Evolutionary conservation across 768 basidiomycete species (phyloP).

Genomic region (Amanita rimosa): DNA sequence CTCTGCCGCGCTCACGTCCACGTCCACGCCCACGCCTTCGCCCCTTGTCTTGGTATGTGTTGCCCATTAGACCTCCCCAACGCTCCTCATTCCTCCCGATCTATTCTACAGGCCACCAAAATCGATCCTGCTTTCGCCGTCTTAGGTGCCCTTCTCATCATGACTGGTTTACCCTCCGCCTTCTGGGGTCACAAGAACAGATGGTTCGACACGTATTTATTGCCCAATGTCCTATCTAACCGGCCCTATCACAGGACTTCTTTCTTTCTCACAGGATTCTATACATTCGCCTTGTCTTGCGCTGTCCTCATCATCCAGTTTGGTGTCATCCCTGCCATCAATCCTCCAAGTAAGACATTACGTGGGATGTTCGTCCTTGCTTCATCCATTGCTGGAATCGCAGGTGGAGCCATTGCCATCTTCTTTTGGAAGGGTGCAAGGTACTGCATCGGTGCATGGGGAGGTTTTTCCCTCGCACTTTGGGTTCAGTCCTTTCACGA

Average conservation of each 20-base stretch:
- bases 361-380: slow-evolving; percentile 89
- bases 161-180: slow-evolving; percentile 83
- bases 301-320: slow-evolving; percentile 81
- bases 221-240: slow-evolving; percentile 9
- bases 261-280: slow-evolving; percentile 89
- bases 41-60: slow-evolving; percentile 29
- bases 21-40: slow-evolving; percentile 2
- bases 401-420: slow-evolving; percentile 76
- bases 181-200: slow-evolving; percentile 94
- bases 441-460: slow-evolving; percentile 76
- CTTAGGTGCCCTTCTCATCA: slow-evolving; percentile 76
- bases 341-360: slow-evolving; percentile 66
- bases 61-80: neutral
- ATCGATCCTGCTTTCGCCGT: slow-evolving; percentile 87
- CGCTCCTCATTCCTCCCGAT: slow-evolving; percentile 17
- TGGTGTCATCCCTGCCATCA: slow-evolving; percentile 76
- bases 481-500: slow-evolving; percentile 81
- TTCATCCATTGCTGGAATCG: slow-evolving; percentile 65
- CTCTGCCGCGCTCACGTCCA: slow-evolving; percentile 22
- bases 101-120: slow-evolving; percentile 44
- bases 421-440: slow-evolving; percentile 90
- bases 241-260: slow-evolving; percentile 53
- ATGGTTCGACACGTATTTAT: slow-evolving; percentile 44
- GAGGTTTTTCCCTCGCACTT: slow-evolving; percentile 78
- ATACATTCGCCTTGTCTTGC: slow-evolving; percentile 77